phyloP scores from a whole-genome alignment of 768 basidiomycete species.

The Xerocomellus chrysenteron region DNA sequence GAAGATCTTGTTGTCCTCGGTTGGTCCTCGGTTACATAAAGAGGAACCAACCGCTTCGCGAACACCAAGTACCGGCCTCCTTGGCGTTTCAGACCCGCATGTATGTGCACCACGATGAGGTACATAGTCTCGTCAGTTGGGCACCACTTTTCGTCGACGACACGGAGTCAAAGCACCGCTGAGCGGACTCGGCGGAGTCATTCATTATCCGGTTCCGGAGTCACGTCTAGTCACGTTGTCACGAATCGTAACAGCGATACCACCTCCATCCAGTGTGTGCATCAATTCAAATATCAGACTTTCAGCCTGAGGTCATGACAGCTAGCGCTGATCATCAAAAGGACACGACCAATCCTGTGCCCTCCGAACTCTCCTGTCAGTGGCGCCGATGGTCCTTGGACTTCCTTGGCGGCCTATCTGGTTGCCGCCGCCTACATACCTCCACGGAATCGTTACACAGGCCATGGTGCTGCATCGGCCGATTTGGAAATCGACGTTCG shows the following conservation, averaged over 20 bases:
- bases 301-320: no score
- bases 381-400: no score
- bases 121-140: not conserved
- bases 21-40: not conserved
- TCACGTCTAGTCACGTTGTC: not conserved
- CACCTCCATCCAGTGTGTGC: not conserved
- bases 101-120: not conserved
- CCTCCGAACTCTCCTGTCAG: not conserved
- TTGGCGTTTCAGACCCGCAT: constrained; percentile 10
- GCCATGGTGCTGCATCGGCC: not conserved
- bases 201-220: not conserved
- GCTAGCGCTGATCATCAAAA: no score
- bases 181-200: not conserved
- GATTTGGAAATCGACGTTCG: not conserved
- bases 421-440: not conserved
- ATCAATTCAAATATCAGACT: not conserved
- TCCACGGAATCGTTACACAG: not conserved
- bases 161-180: not conserved
- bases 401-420: not conserved
- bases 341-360: no score
- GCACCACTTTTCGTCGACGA: not conserved
- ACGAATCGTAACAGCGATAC: not conserved
- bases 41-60: not conserved
- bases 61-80: not conserved
- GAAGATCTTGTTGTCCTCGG: not conserved